phyloP scores from a whole-genome alignment of 2,329 filamentous ascomycete genomes.

The Exophiala aquamarina region DNA sequence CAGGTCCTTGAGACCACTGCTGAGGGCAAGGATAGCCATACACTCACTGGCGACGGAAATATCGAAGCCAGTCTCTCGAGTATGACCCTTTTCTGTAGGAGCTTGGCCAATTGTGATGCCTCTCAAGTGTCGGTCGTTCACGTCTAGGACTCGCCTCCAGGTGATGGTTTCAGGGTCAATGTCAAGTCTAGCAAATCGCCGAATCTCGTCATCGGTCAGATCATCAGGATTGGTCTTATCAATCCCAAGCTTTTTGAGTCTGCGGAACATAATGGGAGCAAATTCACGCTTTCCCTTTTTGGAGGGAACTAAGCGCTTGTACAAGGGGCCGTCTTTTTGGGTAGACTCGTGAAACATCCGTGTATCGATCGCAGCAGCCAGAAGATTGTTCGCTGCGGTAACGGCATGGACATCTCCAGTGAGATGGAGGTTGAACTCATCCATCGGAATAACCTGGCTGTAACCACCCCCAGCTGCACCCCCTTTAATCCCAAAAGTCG shows the following conservation, averaged over 20 bases:
- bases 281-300: slow-evolving; percentile 92
- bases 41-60: slow-evolving; percentile 97
- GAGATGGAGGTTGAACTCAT: slow-evolving; percentile 97
- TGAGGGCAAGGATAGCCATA: slow-evolving; percentile 96
- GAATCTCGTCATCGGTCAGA: slow-evolving; percentile 85
- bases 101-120: slow-evolving; percentile 87
- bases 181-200: slow-evolving; percentile 85
- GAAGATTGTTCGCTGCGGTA: slow-evolving; percentile 92
- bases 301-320: slow-evolving; percentile 78
- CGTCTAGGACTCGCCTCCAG: slow-evolving; percentile 92
- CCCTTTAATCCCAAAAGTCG: slow-evolving; percentile 98
- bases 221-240: slow-evolving; percentile 91
- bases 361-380: slow-evolving; percentile 94
- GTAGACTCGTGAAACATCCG: slow-evolving; percentile 98
- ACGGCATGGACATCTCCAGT: slow-evolving; percentile 98
- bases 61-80: slow-evolving; percentile 88
- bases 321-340: slow-evolving; percentile 86
- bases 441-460: slow-evolving; percentile 99
- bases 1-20: slow-evolving; percentile 83
- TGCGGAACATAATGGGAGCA: slow-evolving; percentile 84
- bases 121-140: slow-evolving; percentile 92
- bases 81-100: slow-evolving; percentile 84
- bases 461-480: slow-evolving; percentile 96
- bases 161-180: slow-evolving; percentile 97
- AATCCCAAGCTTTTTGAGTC: slow-evolving; percentile 93